Conservation (phyloP, 768 basidiomycete species). For the Mycena filopes region DNA sequence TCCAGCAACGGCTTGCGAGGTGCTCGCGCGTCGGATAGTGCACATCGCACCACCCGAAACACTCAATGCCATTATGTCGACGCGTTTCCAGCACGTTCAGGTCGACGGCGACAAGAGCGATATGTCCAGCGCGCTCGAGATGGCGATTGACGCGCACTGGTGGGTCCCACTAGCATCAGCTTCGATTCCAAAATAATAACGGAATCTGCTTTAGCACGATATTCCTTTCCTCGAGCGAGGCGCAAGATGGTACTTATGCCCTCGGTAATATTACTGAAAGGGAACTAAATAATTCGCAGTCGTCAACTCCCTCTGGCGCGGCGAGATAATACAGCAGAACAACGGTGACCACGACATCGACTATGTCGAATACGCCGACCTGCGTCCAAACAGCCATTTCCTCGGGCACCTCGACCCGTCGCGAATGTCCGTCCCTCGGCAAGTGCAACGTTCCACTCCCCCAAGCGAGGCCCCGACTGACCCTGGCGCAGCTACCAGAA, state of each 20-base stretch:
- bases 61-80: constrained; percentile 78
- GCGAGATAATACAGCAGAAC: constrained; percentile 82
- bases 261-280: neutral
- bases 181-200: constrained; percentile 4
- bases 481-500: constrained; percentile 83
- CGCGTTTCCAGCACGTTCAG: constrained; percentile 77
- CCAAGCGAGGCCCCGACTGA: too few species aligned
- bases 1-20: constrained; percentile 84
- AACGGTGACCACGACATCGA: constrained; percentile 82
- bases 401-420: constrained; percentile 81
- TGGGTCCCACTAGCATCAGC: constrained; percentile 42
- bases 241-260: constrained; percentile 72
- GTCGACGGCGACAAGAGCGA: constrained; percentile 82
- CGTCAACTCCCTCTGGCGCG: constrained; percentile 84
- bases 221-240: constrained; percentile 87
- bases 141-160: constrained; percentile 95
- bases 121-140: constrained; percentile 81
- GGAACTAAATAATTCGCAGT: constrained; percentile 55
- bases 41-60: constrained; percentile 74
- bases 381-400: constrained; percentile 58
- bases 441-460: too few species aligned
- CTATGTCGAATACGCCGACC: constrained; percentile 76
- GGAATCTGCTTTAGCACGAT: constrained; percentile 61
- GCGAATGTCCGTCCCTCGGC: constrained; percentile 84
- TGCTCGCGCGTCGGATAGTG: constrained; percentile 82